phyloP scores from a whole-genome alignment of 257 asterid species.

The Solanum ahanhuiri region DNA sequence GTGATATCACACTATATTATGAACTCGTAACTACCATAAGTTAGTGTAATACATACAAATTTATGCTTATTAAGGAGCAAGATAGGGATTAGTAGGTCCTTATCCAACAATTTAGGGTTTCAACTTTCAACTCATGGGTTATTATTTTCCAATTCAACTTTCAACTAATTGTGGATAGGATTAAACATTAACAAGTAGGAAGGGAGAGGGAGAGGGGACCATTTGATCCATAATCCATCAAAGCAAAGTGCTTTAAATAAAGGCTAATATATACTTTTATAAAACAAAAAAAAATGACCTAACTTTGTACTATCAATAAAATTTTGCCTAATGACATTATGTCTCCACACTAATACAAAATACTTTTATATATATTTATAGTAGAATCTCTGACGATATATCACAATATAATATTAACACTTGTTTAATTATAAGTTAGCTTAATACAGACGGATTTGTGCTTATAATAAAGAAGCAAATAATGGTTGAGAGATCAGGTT shows the following conservation, averaged over 20 bases:
- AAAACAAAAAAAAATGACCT: not conserved
- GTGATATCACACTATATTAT: no score
- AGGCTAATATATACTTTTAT: not conserved
- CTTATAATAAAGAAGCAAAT: not conserved
- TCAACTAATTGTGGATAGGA: conserved; percentile 1
- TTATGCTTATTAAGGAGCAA: not conserved
- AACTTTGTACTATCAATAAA: not conserved
- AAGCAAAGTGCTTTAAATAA: not conserved
- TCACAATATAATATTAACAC: not conserved
- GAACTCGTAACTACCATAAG: not conserved
- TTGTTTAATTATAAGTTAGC: not conserved
- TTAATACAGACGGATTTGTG: not conserved
- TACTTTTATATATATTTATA: not conserved
- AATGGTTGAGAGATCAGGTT: not conserved
- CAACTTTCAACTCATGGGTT: not conserved
- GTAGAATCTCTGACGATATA: not conserved
- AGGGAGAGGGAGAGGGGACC: conserved; percentile 17
- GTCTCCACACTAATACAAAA: not conserved
- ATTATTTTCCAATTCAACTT: not conserved
- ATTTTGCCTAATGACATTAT: not conserved
- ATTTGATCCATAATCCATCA: conserved; percentile 10
- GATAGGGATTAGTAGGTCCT: not conserved
- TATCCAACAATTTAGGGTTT: not conserved
- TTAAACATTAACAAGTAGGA: not conserved
- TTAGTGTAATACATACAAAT: not conserved